Conservation (phyloP, 2,329 filamentous ascomycete species). For the Epichloe bromicola region DNA sequence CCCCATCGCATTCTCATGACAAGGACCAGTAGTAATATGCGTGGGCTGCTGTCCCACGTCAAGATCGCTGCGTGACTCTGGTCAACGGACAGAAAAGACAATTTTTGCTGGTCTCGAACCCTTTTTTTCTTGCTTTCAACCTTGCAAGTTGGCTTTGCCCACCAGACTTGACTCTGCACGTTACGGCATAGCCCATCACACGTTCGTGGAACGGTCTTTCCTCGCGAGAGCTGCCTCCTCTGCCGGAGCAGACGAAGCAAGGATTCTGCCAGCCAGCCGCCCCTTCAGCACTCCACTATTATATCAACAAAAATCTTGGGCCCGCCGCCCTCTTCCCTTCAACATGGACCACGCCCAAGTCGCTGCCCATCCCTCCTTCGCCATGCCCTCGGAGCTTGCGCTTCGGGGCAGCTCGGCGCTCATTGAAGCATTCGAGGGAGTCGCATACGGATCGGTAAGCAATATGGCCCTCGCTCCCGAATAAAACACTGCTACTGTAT, state of each 20-base stretch:
- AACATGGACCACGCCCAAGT: conserved; percentile 20
- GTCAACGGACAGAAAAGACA: not conserved
- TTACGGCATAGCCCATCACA: not conserved
- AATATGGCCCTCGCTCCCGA: not conserved
- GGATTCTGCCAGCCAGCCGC: not conserved
- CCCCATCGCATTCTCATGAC: not conserved
- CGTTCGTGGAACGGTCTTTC: not conserved
- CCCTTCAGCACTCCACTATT: not conserved
- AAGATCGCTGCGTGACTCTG: not conserved
- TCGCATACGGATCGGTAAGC: conserved; percentile 74
- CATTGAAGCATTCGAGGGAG: conserved; percentile 67
- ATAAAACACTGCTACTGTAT: not conserved
- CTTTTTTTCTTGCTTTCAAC: not conserved
- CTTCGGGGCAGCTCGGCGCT: conserved; percentile 27
- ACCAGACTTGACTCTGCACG: not conserved
- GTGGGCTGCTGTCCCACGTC: conserved; percentile 7
- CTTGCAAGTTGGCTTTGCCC: not conserved
- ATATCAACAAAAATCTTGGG: too few species aligned
- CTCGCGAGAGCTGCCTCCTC: conserved; percentile 1
- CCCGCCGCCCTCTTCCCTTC: not conserved
- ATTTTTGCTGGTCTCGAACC: not conserved
- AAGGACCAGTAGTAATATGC: not conserved
- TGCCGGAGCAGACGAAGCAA: conserved; percentile 2
- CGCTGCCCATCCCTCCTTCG: conserved; percentile 14
- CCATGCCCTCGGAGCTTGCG: conserved; percentile 13